These are phyloP conservation scores for Babesia ovis DNA, from an alignment of 169 alveolate species.

Conservation along the genomic window DNA sequence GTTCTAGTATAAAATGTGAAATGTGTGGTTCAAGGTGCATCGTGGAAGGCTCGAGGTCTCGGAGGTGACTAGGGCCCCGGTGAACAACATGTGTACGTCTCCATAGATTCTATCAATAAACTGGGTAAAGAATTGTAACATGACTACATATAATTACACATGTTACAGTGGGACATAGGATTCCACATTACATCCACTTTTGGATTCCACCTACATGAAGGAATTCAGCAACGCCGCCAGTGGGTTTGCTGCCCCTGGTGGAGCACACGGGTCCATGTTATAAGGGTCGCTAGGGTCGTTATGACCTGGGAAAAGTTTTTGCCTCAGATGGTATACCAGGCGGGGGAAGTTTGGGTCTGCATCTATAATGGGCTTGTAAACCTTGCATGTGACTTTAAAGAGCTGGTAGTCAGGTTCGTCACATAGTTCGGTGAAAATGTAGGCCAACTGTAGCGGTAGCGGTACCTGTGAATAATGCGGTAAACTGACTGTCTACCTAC, in stretches of 20 bases:
- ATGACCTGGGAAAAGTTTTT: conserved; percentile 26
- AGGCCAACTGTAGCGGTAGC: conserved; percentile 57
- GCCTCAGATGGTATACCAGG: conserved; percentile 10
- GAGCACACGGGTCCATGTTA: neutral
- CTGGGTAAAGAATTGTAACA: no score
- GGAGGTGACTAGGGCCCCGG: neutral
- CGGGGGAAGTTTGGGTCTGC: conserved; percentile 44
- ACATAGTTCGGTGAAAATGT: conserved; percentile 50
- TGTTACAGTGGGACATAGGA: no score
- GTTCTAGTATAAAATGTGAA: neutral
- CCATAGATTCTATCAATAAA: neutral
- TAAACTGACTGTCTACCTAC: neutral
- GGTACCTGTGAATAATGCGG: conserved; percentile 28
- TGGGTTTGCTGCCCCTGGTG: neutral
- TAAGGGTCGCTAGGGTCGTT: conserved; percentile 30
- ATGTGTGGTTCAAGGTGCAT: neutral
- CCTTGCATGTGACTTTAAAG: conserved; percentile 40
- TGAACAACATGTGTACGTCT: neutral
- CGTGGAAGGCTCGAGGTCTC: neutral
- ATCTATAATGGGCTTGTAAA: conserved; percentile 43
- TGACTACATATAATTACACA: no score
- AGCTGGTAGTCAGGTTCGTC: conserved; percentile 46
- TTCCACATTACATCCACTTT: no score
- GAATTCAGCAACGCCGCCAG: conserved; percentile 16
- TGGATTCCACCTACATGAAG: conserved; percentile 16